Percentiles rank a stretch among this genome's conserved stretches.
phyloP scores from a whole-genome alignment of 169 alveolate genomes.

The Eimeria brunetti region DNA sequence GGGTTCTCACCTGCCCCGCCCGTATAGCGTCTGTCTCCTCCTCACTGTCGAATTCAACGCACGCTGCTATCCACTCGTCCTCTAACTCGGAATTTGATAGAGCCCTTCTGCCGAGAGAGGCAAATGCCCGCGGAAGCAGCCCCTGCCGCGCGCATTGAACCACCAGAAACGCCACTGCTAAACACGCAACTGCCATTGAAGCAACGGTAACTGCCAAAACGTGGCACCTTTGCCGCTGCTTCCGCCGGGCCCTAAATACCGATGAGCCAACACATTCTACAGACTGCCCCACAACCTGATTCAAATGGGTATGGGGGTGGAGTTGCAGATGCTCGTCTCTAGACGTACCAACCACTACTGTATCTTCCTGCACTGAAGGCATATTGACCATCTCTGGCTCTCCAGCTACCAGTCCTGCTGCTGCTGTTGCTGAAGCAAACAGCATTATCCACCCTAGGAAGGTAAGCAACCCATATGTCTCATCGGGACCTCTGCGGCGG shows the following conservation, averaged over 20 bases:
- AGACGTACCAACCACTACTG: not conserved
- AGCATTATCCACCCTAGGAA: not conserved
- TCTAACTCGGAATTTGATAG: not conserved
- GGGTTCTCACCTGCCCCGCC: not conserved
- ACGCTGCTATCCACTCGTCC: not conserved
- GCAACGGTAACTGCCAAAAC: not conserved
- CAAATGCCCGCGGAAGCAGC: not conserved
- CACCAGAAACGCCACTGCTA: not conserved
- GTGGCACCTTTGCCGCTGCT: not conserved
- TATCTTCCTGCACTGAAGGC: not conserved
- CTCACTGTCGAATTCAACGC: not conserved
- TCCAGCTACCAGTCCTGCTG: not conserved
- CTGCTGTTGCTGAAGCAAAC: conserved; percentile 9
- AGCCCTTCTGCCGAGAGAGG: not conserved
- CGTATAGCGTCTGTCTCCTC: not conserved
- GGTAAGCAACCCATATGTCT: not conserved
- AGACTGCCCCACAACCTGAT: not conserved
- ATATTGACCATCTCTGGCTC: not conserved
- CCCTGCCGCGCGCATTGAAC: not conserved
- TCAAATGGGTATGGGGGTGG: not conserved
- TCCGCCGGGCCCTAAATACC: not conserved
- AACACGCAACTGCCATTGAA: not conserved
- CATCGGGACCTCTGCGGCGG: not conserved
- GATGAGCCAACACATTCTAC: not conserved
- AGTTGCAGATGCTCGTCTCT: not conserved